phyloP scores from a whole-genome alignment of 2,329 filamentous ascomycete genomes.

The Eurotiales sp. region DNA sequence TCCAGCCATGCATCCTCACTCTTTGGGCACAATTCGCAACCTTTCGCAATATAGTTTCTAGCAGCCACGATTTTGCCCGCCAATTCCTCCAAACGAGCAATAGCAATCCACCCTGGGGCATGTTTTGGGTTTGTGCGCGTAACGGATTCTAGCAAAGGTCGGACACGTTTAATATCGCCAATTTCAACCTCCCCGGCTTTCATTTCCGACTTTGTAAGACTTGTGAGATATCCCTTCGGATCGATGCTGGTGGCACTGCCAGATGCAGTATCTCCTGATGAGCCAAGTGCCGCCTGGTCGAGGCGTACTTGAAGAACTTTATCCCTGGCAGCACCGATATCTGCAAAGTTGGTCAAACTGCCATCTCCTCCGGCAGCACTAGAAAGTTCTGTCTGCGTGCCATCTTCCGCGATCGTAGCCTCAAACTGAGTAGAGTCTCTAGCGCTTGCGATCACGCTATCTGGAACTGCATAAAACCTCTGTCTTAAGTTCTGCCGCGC shows the following conservation, averaged over 20 bases:
- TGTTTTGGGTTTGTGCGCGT: constrained; percentile 96
- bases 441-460: constrained; percentile 87
- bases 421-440: constrained; percentile 76
- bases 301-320: constrained; percentile 93
- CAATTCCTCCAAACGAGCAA: constrained; percentile 84
- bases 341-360: constrained; percentile 95
- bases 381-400: constrained; percentile 47
- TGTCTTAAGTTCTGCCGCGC: constrained; percentile 77
- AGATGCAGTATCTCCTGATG: constrained; percentile 63
- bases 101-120: constrained; percentile 92
- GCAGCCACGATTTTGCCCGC: constrained; percentile 89
- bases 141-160: constrained; percentile 89
- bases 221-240: constrained; percentile 93
- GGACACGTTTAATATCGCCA: constrained; percentile 90
- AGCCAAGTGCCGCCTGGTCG: constrained; percentile 76
- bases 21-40: constrained; percentile 86
- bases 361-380: constrained; percentile 61
- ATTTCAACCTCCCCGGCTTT: constrained; percentile 78
- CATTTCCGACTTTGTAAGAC: constrained; percentile 74
- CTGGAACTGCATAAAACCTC: constrained; percentile 92
- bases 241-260: constrained; percentile 91
- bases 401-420: constrained; percentile 83
- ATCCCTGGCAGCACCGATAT: constrained; percentile 92
- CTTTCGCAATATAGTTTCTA: constrained; percentile 79
- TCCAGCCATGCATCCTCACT: constrained; percentile 96